Evolutionary conservation across 148 eudicot species (phyloP).

Genomic region (Fagopyrum homotropicum): DNA sequence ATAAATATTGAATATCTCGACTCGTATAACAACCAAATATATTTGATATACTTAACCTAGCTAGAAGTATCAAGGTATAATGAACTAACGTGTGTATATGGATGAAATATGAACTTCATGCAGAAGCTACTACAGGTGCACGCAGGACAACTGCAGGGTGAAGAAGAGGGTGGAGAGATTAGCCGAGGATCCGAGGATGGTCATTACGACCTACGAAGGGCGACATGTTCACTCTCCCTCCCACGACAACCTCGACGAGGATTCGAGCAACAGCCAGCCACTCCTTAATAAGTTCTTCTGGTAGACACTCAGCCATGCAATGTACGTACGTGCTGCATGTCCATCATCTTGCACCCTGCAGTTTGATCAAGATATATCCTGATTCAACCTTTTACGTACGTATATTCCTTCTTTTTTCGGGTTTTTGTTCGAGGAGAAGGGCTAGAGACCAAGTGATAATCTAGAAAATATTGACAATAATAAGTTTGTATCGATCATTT

Average conservation of each 20-base stretch:
- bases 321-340: background rate
- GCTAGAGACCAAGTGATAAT: background rate
- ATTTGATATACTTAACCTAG: too few relatives aligned
- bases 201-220: constrained; percentile 81
- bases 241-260: constrained; percentile 44
- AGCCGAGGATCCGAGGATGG: constrained; percentile 90
- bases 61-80: too few relatives aligned
- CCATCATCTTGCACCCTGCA: too few relatives aligned
- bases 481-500: background rate
- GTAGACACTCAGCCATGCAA: constrained; percentile 4
- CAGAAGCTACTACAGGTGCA: constrained; percentile 86
- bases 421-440: background rate
- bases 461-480: background rate
- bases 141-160: constrained; percentile 78
- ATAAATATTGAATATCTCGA: too few relatives aligned
- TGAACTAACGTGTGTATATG: background rate
- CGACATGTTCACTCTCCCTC: constrained; percentile 73
- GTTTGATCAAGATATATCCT: too few relatives aligned
- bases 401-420: background rate
- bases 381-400: background rate
- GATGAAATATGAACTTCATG: background rate
- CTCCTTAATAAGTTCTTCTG: constrained; percentile 47
- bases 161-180: constrained; percentile 79
- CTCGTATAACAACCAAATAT: too few relatives aligned
- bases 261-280: constrained; percentile 27